Conservation (phyloP, 768 basidiomycete genomes). For the Rhodosporidiobolus odoratus region DNA sequence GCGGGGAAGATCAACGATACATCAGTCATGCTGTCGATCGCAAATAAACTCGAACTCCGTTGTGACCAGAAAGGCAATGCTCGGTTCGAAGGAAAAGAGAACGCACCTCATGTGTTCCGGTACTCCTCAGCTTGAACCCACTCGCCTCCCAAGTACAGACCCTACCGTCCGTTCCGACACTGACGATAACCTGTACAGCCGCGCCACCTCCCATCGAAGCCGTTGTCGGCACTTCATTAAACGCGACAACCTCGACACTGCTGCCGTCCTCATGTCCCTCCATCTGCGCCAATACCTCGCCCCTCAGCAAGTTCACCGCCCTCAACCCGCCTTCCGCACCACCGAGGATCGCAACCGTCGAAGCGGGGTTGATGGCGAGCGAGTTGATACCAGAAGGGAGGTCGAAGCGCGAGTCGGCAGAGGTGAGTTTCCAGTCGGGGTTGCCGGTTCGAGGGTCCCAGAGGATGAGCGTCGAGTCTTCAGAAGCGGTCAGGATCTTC, state of each 20-base stretch:
- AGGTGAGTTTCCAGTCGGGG: constrained; percentile 73
- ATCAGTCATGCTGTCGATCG: too few relatives aligned
- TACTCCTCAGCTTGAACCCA: constrained; percentile 75
- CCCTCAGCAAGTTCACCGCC: constrained; percentile 78
- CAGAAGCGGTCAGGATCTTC: constrained; percentile 78
- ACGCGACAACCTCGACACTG: constrained; percentile 78
- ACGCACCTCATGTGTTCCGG: constrained; percentile 72
- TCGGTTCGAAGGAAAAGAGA: background rate
- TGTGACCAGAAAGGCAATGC: background rate
- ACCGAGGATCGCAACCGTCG: constrained; percentile 85
- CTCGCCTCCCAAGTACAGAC: constrained; percentile 89
- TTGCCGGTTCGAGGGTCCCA: constrained; percentile 77
- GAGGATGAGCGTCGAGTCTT: constrained; percentile 71
- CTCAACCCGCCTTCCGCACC: constrained; percentile 78
- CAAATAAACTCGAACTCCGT: background rate
- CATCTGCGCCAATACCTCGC: constrained; percentile 69
- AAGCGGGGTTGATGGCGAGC: constrained; percentile 74
- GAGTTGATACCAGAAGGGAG: constrained; percentile 75
- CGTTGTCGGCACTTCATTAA: constrained; percentile 66
- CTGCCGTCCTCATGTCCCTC: constrained; percentile 76
- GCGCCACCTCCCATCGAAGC: constrained; percentile 47
- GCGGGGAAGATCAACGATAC: background rate
- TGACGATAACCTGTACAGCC: constrained; percentile 60
- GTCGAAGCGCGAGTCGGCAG: constrained; percentile 66
- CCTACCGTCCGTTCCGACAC: constrained; percentile 89